Evolutionary conservation across 129 eudicot genomes (phyloP).

Genomic region (Solidago caesia): DNA sequence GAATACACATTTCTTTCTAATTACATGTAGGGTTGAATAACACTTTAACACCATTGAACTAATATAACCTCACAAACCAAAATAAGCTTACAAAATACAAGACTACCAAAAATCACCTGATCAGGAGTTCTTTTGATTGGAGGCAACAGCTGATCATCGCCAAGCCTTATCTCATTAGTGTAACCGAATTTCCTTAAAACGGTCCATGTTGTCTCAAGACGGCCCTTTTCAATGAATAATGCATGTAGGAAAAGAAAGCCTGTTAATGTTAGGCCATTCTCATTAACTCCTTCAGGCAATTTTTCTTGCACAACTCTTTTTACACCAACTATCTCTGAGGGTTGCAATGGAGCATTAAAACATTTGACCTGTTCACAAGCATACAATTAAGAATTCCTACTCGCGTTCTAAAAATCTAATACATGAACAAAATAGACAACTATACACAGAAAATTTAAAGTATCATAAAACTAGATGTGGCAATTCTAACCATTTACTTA

Average conservation of each 20-base stretch:
- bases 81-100: not conserved
- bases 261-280: constrained; percentile 80
- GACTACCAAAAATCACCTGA: constrained; percentile 47
- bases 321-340: constrained; percentile 87
- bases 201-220: constrained; percentile 94
- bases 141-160: constrained; percentile 66
- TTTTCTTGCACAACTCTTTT: constrained; percentile 96
- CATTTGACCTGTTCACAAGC: constrained; percentile 69
- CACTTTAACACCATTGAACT: not conserved
- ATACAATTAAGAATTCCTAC: constrained; percentile 1
- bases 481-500: not conserved
- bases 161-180: constrained; percentile 80
- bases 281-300: constrained; percentile 81
- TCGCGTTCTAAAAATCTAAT: constrained; percentile 9
- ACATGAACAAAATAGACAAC: constrained; percentile 4
- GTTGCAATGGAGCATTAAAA: constrained; percentile 95
- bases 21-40: not conserved
- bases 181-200: constrained; percentile 92
- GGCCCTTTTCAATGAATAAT: constrained; percentile 85
- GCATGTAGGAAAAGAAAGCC: constrained; percentile 96
- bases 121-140: constrained; percentile 74
- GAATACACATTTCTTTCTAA: not conserved
- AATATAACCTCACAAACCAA: not conserved
- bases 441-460: not conserved
- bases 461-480: not conserved